Base-by-base conservation (phyloP, 2,329 filamentous ascomycete genomes). In the Epichloe hybrida region DNA sequence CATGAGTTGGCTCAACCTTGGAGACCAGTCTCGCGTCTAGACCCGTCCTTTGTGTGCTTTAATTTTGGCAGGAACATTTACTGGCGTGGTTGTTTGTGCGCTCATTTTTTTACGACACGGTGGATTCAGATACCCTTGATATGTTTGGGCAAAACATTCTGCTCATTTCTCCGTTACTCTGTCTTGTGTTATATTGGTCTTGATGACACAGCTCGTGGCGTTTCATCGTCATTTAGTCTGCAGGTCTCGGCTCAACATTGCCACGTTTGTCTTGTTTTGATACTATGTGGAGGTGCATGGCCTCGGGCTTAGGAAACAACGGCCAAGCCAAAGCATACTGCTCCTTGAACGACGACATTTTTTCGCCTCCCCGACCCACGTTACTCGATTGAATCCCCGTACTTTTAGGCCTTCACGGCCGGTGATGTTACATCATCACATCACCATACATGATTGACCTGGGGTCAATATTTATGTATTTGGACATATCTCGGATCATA, bases 1-100 rank as follows among this genome's bases (percentile, higher is more conserved):
- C 64, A 86, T 89, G 83, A 87, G 83, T 66, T 90, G 86, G 86
- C 68, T 90, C 55, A 88, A 89, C 61, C 72, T 89, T 17, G 81
- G 80, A 45, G 76, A 76, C 38, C 61, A 64, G 38, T 55, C 60
- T 41, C 62, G 59, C 53, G 45, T 51, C 39, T 53, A 49, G 37
- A 31, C 31, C 38, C 15, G 4, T 23, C 8, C 7, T 21, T 23
- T 21, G 34, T 35, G 13, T 42, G 38, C 13, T 21, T n/a, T 34
- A 12, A 27, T 45, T 40, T 21, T 31, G 13, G 35, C 13, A 21
- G 21, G n/a, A 45, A 39, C 11, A 31, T 34, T 34, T 51, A 15
- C 21, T 39, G 42, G 44, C 51, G 39, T 37, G 21, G 17, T 17
- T 39, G 12, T 21, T 21, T 47, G 27, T n/a, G 27, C 15, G n/a